Conservation (phyloP, 1,284 basidiomycete genomes). For the Rhodotorula sp. region DNA sequence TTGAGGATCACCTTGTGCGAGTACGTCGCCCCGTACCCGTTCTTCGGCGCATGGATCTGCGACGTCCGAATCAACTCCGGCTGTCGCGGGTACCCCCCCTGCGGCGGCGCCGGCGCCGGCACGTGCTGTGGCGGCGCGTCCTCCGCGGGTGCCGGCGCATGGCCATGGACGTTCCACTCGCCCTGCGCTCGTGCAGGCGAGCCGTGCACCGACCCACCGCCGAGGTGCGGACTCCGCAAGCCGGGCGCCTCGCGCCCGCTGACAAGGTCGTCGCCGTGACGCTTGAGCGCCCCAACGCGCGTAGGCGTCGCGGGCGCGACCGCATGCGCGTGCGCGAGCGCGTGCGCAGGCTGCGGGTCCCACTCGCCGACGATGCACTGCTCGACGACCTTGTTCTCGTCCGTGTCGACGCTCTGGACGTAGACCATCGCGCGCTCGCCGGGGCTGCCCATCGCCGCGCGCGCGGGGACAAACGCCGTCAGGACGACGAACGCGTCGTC, state of each 20-base stretch:
- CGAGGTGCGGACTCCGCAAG: conserved; percentile 9
- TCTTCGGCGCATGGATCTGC: conserved; percentile 25
- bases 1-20: conserved; percentile 47
- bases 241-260: conserved; percentile 28
- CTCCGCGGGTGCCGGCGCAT: not conserved
- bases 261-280: conserved; percentile 30
- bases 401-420: conserved; percentile 27
- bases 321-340: not conserved
- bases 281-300: conserved; percentile 23
- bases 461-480: conserved; percentile 34
- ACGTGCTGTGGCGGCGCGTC: not conserved
- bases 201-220: not conserved
- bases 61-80: conserved; percentile 38
- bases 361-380: conserved; percentile 37
- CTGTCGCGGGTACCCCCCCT: conserved; percentile 8
- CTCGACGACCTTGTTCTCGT: conserved; percentile 12
- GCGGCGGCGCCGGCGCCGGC: not conserved
- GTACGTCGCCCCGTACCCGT: conserved; percentile 20
- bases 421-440: conserved; percentile 30
- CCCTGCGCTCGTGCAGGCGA: conserved; percentile 4
- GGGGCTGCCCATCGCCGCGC: conserved; percentile 25
- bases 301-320: conserved; percentile 18
- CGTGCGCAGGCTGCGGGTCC: conserved; percentile 9
- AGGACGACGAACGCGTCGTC: conserved; percentile 41
- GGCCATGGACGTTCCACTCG: conserved; percentile 14